A percentile compares a stretch with the other conserved stretches of the same genome.
Evolutionary conservation across 73 alveolate genomes (phyloP).

Genomic region (Paramecium sexaurelia): DNA sequence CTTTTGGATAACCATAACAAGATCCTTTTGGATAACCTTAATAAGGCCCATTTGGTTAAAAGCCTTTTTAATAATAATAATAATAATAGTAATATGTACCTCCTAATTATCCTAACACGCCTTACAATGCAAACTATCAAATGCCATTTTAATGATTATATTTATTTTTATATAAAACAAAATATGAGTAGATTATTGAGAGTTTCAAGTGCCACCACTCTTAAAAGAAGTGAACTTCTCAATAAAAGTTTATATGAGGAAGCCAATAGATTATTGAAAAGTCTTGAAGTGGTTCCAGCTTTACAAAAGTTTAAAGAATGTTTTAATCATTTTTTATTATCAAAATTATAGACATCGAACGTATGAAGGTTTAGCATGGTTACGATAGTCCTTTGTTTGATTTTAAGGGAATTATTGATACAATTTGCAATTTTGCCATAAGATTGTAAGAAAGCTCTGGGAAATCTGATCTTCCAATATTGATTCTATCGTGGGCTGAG

Average conservation of each 20-base stretch:
- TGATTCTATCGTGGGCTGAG: slow-evolving; percentile 34
- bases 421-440: background rate
- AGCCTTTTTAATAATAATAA: background rate
- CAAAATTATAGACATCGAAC: background rate
- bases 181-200: background rate
- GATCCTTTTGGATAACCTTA: background rate
- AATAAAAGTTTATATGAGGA: background rate
- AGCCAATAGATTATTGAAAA: background rate
- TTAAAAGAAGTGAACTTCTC: background rate
- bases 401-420: background rate
- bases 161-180: background rate
- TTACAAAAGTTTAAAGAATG: background rate
- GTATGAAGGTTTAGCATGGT: slow-evolving; percentile 21
- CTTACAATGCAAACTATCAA: background rate
- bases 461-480: background rate
- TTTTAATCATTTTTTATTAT: background rate
- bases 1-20: background rate
- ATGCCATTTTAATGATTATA: background rate
- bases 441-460: slow-evolving; percentile 18
- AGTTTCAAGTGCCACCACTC: background rate
- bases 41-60: background rate
- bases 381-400: slow-evolving; percentile 14
- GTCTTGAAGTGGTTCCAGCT: background rate
- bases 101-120: background rate
- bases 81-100: background rate